phyloP scores from a whole-genome alignment of 2,329 filamentous ascomycete genomes.

The Aureobasidium sp. region DNA sequence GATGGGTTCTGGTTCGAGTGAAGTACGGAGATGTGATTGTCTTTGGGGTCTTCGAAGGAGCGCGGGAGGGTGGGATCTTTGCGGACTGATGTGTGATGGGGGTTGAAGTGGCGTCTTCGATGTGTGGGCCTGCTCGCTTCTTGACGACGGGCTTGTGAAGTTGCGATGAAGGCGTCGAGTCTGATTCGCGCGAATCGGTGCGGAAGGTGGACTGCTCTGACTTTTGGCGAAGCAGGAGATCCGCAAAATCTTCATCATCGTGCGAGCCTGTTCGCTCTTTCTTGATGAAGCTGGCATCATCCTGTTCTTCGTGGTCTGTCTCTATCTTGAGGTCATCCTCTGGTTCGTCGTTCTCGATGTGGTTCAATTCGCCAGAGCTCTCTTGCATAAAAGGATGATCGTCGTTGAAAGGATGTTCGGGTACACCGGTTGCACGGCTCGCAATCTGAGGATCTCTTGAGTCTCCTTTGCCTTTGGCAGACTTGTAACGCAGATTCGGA shows the following conservation, averaged over 20 bases:
- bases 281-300: background rate
- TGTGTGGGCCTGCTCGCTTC: background rate
- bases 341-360: background rate
- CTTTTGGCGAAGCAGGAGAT: background rate
- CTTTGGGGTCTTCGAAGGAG: background rate
- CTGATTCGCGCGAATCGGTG: background rate
- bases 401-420: background rate
- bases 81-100: no score
- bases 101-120: background rate
- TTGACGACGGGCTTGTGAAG: background rate
- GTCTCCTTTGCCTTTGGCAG: background rate
- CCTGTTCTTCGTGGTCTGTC: background rate
- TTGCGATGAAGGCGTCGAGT: background rate
- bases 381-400: background rate
- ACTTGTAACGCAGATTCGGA: background rate
- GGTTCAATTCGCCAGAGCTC: no score
- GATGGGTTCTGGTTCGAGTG: background rate
- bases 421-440: background rate
- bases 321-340: background rate
- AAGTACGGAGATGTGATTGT: background rate
- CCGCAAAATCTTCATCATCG: background rate
- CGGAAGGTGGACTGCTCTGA: background rate
- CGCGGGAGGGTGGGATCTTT: background rate
- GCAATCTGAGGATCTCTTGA: background rate
- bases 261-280: background rate